phyloP scores from a whole-genome alignment of 306 rosid species.

The Medicago truncatula region MtrunA17r5.0-ANR NC_053049.1:6043501-6044000 shows the following conservation, averaged over 20 bases:
- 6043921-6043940: conserved; percentile 38
- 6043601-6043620: not conserved
- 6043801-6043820: conserved; percentile 1
- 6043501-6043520: conserved; percentile 5
- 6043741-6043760: not conserved
- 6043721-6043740: not conserved
- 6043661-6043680: too few species aligned
- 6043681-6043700: too few species aligned
- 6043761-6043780: not conserved
- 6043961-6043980: conserved; percentile 27
- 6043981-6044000: conserved; percentile 45
- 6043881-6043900: conserved; percentile 35
- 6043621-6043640: too few species aligned
- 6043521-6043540: not conserved
- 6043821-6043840: conserved; percentile 17
- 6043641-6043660: not conserved
- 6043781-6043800: not conserved
- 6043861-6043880: conserved; percentile 21
- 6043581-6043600: not conserved
- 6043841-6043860: conserved; percentile 25
- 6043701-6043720: too few species aligned
- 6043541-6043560: conserved; percentile 4
- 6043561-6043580: not conserved
- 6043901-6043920: conserved; percentile 38
- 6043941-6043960: conserved; percentile 21